Evolutionary conservation across 352 stramenopile genomes (phyloP).

Genomic region (Thalassiosira ordinaria): DNA sequence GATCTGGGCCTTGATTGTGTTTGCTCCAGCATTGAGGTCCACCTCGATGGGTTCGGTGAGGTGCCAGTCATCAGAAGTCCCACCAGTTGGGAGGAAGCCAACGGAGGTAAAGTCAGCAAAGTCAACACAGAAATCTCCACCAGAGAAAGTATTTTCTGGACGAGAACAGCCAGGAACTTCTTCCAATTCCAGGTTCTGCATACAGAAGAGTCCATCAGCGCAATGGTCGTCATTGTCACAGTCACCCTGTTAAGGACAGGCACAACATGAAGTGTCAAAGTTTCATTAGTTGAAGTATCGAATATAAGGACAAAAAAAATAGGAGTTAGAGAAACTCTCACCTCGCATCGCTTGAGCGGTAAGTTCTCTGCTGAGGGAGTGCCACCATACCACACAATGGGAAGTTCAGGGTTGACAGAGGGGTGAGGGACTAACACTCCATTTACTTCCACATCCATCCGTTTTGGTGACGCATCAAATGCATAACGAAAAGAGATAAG

Average conservation of each 20-base stretch:
- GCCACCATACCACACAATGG: not conserved
- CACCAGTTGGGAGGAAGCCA: conserved; percentile 36
- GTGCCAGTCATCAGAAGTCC: too few species aligned
- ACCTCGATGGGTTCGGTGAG: conserved; percentile 31
- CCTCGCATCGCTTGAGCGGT: conserved; percentile 41
- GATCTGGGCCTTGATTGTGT: conserved; percentile 42
- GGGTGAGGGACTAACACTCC: too few species aligned
- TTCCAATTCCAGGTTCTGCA: conserved; percentile 42
- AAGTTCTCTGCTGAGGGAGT: not conserved
- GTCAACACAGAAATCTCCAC: conserved; percentile 37
- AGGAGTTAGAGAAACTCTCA: too few species aligned
- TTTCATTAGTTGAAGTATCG: too few species aligned
- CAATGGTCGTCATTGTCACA: conserved; percentile 62
- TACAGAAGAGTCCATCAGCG: conserved; percentile 51
- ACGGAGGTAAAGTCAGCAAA: conserved; percentile 17
- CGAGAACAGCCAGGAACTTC: conserved; percentile 49
- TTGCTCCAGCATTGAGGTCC: conserved; percentile 25
- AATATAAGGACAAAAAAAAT: too few species aligned
- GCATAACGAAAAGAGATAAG: conserved; percentile 55
- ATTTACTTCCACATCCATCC: too few species aligned
- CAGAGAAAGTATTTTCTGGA: not conserved
- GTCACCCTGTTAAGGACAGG: too few species aligned
- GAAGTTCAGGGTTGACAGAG: not conserved
- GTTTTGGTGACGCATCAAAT: conserved; percentile 24
- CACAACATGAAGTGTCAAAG: too few species aligned